Percentiles rank a stretch among this genome's conserved stretches.
phyloP scores from a whole-genome alignment of 768 basidiomycete species.

The Boletus rubropictus region DNA sequence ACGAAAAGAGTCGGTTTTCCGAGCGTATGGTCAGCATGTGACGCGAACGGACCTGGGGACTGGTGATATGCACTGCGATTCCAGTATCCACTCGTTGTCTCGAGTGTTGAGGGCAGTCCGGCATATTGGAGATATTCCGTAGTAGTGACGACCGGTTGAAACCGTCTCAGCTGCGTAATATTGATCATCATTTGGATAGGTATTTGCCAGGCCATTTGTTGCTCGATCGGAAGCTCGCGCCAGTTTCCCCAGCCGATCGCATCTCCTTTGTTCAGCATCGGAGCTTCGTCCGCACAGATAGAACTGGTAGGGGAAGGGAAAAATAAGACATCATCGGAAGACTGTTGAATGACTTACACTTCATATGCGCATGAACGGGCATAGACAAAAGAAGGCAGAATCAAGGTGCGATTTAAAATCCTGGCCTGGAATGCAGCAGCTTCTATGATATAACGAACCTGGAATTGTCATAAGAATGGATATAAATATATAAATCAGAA shows the following conservation, averaged over 20 bases:
- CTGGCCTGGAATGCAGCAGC: constrained; percentile 35
- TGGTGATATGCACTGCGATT: constrained; percentile 27
- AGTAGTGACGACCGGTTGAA: constrained; percentile 32
- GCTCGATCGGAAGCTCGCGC: constrained; percentile 31
- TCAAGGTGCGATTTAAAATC: constrained; percentile 36
- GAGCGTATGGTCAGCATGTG: constrained; percentile 10
- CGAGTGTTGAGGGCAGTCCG: constrained; percentile 24
- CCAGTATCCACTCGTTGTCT: constrained; percentile 37
- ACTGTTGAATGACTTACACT: constrained; percentile 21
- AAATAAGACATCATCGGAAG: background rate
- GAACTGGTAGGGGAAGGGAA: constrained; percentile 7
- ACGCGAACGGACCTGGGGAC: constrained; percentile 12
- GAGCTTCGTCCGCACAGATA: constrained; percentile 35
- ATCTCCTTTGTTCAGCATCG: constrained; percentile 40
- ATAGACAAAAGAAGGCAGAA: constrained; percentile 39
- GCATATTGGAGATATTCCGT: constrained; percentile 39
- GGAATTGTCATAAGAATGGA: background rate
- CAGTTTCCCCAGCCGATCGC: constrained; percentile 36
- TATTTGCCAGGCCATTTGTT: constrained; percentile 31
- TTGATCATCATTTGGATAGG: constrained; percentile 36
- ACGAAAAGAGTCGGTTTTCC: constrained; percentile 25
- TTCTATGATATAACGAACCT: constrained; percentile 44
- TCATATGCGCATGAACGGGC: constrained; percentile 40
- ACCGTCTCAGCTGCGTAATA: constrained; percentile 33
- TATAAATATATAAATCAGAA: background rate